Base-by-base conservation (phyloP, 768 basidiomycete species). In the Mycena floridula region DNA sequence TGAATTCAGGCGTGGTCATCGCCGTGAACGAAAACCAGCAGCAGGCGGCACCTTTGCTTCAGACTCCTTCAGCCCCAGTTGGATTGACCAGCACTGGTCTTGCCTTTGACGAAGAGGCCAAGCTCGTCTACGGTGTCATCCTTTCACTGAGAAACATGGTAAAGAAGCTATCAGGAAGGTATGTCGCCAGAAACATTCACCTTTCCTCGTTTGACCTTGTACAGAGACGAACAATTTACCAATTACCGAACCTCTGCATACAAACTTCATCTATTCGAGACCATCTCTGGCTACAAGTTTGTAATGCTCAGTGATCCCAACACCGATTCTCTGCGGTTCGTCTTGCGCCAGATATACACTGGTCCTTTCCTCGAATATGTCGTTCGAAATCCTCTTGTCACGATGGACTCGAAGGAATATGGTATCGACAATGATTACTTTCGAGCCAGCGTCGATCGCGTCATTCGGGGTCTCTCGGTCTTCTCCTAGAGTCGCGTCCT, bases 361-460 rank as follows among this genome's bases (percentile, higher is more conserved):
- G 92, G 91, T 3, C 91, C 93, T 0, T 98, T 97, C 68, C 63
- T 96, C 35, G 91, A 96, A 62, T 90, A 84, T 58, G 92, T 96
- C 24, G 91, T 94, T 37, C 79, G 91, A 43, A 97, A 98, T 58
- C 95, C 95, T 3, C 71, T 97, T 25, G 74, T 86, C 3, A 71
- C 70, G 38, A 85, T 92, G 80, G 88, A 96, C 61, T 90, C 89
- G 11, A 70, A 73, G 53, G 82, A 82, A 50, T 75, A 78, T 38
- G 95, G 95, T 20, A 79, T 98, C 40, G 95, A 97, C 62, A 97
- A 93, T 57, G 91, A 95, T 59, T 85, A 88, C 58, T 93, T 94
- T 51, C 79, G 92, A 38, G 68, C 78, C 4, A 88, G 85, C 48
- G 73, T 84, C 9, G 91, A 93, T 64, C 77, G 86, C 39, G 62